Base-by-base conservation (phyloP, 306 rosid species). In the Castanea sativa region DNA sequence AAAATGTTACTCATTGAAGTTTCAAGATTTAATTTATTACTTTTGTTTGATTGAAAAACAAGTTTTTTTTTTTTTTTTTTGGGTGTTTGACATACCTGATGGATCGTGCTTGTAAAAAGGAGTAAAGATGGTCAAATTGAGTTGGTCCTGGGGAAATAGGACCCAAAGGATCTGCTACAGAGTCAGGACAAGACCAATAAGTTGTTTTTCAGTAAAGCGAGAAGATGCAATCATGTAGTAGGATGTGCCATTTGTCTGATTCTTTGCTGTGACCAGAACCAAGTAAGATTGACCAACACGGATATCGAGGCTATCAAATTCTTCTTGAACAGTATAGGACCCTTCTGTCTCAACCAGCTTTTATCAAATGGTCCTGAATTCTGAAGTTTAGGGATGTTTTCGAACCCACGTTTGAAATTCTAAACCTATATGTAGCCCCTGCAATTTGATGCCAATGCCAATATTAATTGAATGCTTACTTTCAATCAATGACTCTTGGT, bases 341-440 rank as follows among this genome's bases (percentile, higher is more conserved):
- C 75, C 75, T 49, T 71, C 75, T 3, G 75, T 51, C 35, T 71
- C 75, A 30, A 71, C 59, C 12, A 71, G 1, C 19, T 5, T 5
- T 12, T 32, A 71, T 13, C 18, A 43, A 14, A 14, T 71, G 75
- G 32, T 23, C 75, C n/a, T 71, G 19, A 4, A 71, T 71, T 71
- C 75, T 71, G 10, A 71, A 71, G 75, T 71, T 71, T 7, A 71
- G 8, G 11, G 75, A 71, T 15, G 75, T 25, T 43, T 71, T 71
- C n/a, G 12, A 51, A 14, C 75, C 75, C 59, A 71, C 75, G 53
- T 71, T 71, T 71, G 75, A 71, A 49, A 71, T 71, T 49, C 75
- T 71, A 5, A 71, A 35, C 75, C 75, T 71, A 33, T 71, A 71
- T 23, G 33, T 45, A 21, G 57, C 35, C 35, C 75, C 75, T 71